phyloP scores from a whole-genome alignment of 768 basidiomycete genomes.

The Obba rivulosa region DNA sequence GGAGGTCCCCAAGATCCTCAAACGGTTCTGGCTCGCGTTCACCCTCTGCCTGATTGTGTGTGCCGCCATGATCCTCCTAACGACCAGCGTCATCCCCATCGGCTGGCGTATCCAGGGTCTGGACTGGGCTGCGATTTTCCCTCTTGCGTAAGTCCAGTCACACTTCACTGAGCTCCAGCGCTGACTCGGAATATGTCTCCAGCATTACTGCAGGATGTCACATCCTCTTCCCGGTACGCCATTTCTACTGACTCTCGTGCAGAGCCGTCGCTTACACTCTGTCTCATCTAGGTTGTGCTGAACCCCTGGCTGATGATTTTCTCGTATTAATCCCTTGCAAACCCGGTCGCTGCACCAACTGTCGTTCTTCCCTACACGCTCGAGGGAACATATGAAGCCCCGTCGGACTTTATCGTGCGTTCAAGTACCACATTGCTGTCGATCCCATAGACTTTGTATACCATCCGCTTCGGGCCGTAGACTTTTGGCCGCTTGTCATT shows the following conservation, averaged over 20 bases:
- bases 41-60: slow-evolving; percentile 46
- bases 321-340: slow-evolving; percentile 35
- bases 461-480: too few species aligned
- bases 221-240: slow-evolving; percentile 69
- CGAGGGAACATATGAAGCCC: too few species aligned
- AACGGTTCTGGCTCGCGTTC: slow-evolving; percentile 69
- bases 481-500: too few species aligned
- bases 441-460: too few species aligned
- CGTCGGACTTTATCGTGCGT: too few species aligned
- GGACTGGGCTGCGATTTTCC: slow-evolving; percentile 71
- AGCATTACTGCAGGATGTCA: slow-evolving; percentile 63
- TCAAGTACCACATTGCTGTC: too few species aligned
- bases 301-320: slow-evolving; percentile 91
- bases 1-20: slow-evolving; percentile 78
- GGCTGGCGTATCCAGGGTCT: slow-evolving; percentile 58
- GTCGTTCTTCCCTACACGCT: too few species aligned
- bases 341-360: too few species aligned
- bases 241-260: slow-evolving; percentile 5
- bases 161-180: not conserved
- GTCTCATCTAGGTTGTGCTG: slow-evolving; percentile 53
- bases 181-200: slow-evolving; percentile 1
- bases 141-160: slow-evolving; percentile 50
- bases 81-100: slow-evolving; percentile 45
- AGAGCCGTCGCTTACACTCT: not conserved
- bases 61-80: slow-evolving; percentile 50